phyloP scores from a whole-genome alignment of 805 yeast genomes.

The Metschnikowia rubicola region DNA sequence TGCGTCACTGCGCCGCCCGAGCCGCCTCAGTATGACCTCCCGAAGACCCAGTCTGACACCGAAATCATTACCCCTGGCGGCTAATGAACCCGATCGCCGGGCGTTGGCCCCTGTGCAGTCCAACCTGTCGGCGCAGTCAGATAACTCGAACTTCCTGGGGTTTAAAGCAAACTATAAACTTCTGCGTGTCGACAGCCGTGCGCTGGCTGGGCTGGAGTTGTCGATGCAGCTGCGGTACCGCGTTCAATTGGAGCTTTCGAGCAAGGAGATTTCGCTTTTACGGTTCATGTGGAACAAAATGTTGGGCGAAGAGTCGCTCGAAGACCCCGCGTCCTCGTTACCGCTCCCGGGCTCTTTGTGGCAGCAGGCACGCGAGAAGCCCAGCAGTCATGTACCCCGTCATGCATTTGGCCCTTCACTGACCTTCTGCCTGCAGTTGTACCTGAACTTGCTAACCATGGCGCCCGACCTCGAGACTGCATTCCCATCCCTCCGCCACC shows the following conservation, averaged over 20 bases:
- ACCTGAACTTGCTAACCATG: conserved; percentile 61
- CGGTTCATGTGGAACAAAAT: conserved; percentile 41
- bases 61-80: not conserved
- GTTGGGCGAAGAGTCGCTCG: conserved; percentile 35
- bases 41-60: not conserved
- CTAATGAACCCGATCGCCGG: not conserved
- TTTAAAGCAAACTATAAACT: conserved; percentile 22
- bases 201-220: conserved; percentile 23
- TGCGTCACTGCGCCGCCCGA: not conserved
- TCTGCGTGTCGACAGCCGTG: conserved; percentile 22
- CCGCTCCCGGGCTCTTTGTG: conserved; percentile 16
- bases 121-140: not conserved
- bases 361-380: conserved; percentile 9
- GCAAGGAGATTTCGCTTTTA: conserved; percentile 42
- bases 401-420: conserved; percentile 35
- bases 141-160: conserved; percentile 1
- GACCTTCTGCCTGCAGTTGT: conserved; percentile 72
- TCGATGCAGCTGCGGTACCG: conserved; percentile 17
- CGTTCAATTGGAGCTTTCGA: conserved; percentile 18
- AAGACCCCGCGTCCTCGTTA: conserved; percentile 12
- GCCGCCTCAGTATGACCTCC: not conserved
- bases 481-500: conserved; percentile 75
- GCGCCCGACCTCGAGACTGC: conserved; percentile 57
- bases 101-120: not conserved
- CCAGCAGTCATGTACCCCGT: conserved; percentile 12